phyloP scores from a whole-genome alignment of 2,329 filamentous ascomycete genomes.

The Claviceps cyperi region DNA sequence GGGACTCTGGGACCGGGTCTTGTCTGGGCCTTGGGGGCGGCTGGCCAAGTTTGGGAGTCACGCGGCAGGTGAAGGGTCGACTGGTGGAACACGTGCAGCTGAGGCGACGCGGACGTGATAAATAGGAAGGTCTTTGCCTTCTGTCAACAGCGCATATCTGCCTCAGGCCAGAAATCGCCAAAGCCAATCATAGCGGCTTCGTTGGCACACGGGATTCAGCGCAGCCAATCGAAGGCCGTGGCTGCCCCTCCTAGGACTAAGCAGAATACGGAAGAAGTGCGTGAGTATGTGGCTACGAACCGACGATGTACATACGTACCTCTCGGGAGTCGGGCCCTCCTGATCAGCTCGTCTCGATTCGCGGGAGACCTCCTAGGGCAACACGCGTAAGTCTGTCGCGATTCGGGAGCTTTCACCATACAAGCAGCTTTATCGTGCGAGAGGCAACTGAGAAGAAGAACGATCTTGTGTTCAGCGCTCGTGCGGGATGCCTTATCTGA shows the following conservation, averaged over 20 bases:
- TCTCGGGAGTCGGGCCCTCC: no score
- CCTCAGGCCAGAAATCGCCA: constrained; percentile 2
- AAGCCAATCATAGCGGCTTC: constrained; percentile 4
- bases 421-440: no score
- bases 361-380: no score
- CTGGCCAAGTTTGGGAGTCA: constrained; percentile 7
- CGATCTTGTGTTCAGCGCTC: no score
- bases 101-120: constrained; percentile 5
- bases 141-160: not conserved
- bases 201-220: not conserved
- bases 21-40: constrained; percentile 1
- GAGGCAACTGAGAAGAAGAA: no score
- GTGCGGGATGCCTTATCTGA: no score
- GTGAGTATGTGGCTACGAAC: no score
- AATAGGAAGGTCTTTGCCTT: not conserved
- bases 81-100: constrained; percentile 9
- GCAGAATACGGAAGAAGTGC: not conserved
- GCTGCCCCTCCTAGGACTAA: not conserved
- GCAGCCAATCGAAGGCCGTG: constrained; percentile 3
- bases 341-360: no score
- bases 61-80: constrained; percentile 7
- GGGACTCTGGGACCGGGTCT: not conserved
- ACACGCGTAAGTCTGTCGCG: no score
- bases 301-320: no score
- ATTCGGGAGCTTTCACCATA: no score